Evolutionary conservation across 169 alveolate species (phyloP), one percentile per base, ranked within the genome.

Genomic region (Theileria orientalis): DNA sequence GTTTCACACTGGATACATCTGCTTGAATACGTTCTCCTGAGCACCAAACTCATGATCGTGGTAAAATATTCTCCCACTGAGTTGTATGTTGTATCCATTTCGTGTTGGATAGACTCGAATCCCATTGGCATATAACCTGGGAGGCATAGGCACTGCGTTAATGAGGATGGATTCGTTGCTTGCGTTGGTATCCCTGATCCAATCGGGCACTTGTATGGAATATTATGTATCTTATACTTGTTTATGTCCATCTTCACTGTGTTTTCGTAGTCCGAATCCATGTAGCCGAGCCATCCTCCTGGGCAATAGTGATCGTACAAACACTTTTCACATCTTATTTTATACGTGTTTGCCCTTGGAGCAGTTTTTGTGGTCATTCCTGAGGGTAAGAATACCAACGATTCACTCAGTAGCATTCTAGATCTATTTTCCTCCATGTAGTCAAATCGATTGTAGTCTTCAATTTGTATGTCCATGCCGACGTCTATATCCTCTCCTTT

Each of bases 121-220:
- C 32, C 76, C 74, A 16, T 61, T 64, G 84, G 37, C 46, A 85
- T 49, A 37, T 84, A 88, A 30, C 93, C 93, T 19, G 90, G 90
- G 19, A 73, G 78, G 37, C 93, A 88, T 44, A 88, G 44, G 64
- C 93, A 88, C 52, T 88, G 90, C 16, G 90, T 27, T 19, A 84
- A 37, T 32, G 86, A 79, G 14, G 90, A 57, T 6, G 91, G 74
- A 66, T 80, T 80, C 33, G 90, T 42, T 8, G 93, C 56, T 29
- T 85, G 84, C n/a, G 76, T 56, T 44, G 91, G 91, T 27, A 88
- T 76, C 33, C 54, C 49, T n/a, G 93, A 79, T 8, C 93, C 93
- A 23, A 66, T 57, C 14, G 93, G 93, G 37, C 93, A 88, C 37
- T 75, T 71, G 54, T 82, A 82, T 1, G 93, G 90, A 5, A 88